phyloP scores from a whole-genome alignment of 2,329 filamentous ascomycete species.

The Aspergillus awamori region DNA sequence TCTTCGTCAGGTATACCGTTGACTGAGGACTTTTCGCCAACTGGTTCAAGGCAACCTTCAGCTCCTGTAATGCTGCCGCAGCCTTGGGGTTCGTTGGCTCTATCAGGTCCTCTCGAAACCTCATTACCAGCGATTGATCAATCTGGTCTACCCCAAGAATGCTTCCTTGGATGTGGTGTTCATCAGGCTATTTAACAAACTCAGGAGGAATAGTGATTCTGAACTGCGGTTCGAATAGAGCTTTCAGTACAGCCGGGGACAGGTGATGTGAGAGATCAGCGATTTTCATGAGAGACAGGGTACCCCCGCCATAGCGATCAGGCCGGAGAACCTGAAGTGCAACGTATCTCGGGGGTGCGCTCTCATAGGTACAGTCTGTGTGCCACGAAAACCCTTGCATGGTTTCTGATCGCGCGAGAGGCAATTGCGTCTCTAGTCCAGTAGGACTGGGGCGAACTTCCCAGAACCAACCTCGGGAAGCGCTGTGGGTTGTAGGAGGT shows the following conservation, averaged over 20 bases:
- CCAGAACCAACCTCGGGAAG: constrained; percentile 50
- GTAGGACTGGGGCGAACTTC: constrained; percentile 41
- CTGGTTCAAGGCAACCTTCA: constrained; percentile 29
- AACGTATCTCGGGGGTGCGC: constrained; percentile 42
- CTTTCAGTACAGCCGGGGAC: constrained; percentile 21
- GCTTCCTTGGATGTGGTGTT: constrained; percentile 24
- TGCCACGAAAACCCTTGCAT: constrained; percentile 51
- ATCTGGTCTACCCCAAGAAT: constrained; percentile 19
- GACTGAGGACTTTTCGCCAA: constrained; percentile 11
- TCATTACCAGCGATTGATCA: not conserved
- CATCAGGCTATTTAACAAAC: constrained; percentile 32
- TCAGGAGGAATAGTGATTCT: constrained; percentile 38
- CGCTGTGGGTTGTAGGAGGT: constrained; percentile 48
- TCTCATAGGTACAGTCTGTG: constrained; percentile 50
- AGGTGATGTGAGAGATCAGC: constrained; percentile 31
- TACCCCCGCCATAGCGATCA: constrained; percentile 47
- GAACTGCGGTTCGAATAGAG: constrained; percentile 34
- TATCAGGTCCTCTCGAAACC: constrained; percentile 18
- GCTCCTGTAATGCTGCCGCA: constrained; percentile 30
- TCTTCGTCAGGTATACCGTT: constrained; percentile 28
- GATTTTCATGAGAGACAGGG: constrained; percentile 44
- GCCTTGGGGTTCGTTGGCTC: constrained; percentile 23
- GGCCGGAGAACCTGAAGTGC: constrained; percentile 48
- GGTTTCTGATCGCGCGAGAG: constrained; percentile 47
- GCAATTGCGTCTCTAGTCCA: constrained; percentile 33